Evolutionary conservation across 1,139 yeast genomes (phyloP).

Genomic region (Saccharomyces hybrid): DNA sequence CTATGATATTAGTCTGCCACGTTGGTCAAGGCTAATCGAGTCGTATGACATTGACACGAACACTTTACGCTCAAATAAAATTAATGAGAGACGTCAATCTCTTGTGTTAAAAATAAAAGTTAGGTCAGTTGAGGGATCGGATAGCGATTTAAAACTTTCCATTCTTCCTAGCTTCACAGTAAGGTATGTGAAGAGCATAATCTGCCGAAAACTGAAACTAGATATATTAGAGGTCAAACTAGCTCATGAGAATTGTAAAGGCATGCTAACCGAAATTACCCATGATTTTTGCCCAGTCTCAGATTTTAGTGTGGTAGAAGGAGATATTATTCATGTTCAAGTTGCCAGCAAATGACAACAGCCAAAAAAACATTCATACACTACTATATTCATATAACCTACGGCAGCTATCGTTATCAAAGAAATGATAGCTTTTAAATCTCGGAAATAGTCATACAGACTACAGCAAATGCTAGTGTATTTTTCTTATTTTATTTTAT

Average conservation of each 20-base stretch:
- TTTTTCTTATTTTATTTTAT: background rate
- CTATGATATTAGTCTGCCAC: constrained; percentile 21
- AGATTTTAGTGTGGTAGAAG: constrained; percentile 11
- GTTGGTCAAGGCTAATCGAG: constrained; percentile 14
- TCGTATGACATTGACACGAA: constrained; percentile 12
- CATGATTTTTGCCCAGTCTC: constrained; percentile 20
- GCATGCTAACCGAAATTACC: constrained; percentile 9
- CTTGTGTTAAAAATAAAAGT: background rate
- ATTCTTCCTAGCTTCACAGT: constrained; percentile 15
- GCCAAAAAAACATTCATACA: background rate
- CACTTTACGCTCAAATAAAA: background rate
- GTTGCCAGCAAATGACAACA: background rate
- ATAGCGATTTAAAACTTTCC: constrained; percentile 3
- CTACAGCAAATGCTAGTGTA: constrained; percentile 6
- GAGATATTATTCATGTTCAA: constrained; percentile 5
- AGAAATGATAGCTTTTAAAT: background rate
- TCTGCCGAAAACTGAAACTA: constrained; percentile 9
- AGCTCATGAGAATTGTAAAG: constrained; percentile 7
- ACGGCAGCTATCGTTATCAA: background rate
- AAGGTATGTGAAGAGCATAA: constrained; percentile 19
- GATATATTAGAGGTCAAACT: constrained; percentile 10
- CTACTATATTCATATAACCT: background rate
- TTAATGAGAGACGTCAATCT: background rate
- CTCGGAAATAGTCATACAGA: background rate
- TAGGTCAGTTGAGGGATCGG: constrained; percentile 4